Conservation (phyloP, 495 filamentous ascomycete genomes). For the Chlorociboria aeruginascens region DNA sequence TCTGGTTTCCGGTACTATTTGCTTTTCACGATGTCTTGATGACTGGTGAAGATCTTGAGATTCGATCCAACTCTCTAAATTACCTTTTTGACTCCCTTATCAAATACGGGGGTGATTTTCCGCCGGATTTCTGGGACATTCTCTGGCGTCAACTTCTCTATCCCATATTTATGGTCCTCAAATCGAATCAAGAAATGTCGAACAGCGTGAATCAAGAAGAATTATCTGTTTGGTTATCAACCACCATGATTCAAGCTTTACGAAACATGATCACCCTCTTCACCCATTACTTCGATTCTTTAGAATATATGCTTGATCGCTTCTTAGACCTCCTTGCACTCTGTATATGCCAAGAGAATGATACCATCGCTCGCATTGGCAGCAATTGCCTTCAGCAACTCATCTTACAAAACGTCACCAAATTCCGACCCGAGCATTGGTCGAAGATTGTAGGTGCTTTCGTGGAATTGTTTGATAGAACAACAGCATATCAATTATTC, state of each 20-base stretch:
- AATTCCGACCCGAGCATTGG: slow-evolving; percentile 84
- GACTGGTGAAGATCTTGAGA: slow-evolving; percentile 98
- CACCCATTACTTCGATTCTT: slow-evolving; percentile 90
- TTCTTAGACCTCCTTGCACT: slow-evolving; percentile 87
- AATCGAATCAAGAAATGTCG: slow-evolving; percentile 89
- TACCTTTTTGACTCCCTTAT: slow-evolving; percentile 94
- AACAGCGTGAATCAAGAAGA: slow-evolving; percentile 91
- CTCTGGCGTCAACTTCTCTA: slow-evolving; percentile 94
- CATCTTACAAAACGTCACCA: slow-evolving; percentile 88
- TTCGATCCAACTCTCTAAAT: slow-evolving; percentile 82
- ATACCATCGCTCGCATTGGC: slow-evolving; percentile 94
- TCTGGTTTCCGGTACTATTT: slow-evolving; percentile 96
- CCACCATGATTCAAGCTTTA: slow-evolving; percentile 97
- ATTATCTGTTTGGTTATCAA: slow-evolving; percentile 96
- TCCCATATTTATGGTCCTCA: slow-evolving; percentile 95
- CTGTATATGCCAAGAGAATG: slow-evolving; percentile 98
- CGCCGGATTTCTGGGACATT: slow-evolving; percentile 93
- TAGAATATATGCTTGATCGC: slow-evolving; percentile 94
- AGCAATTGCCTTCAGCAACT: slow-evolving; percentile 96
- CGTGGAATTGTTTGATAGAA: slow-evolving; percentile 87
- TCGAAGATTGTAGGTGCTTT: slow-evolving; percentile 87
- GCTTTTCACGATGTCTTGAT: slow-evolving; percentile 98
- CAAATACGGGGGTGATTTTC: slow-evolving; percentile 82
- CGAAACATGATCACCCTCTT: slow-evolving; percentile 98
- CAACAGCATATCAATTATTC: slow-evolving; percentile 89